phyloP scores from a whole-genome alignment of 495 filamentous ascomycete species.

The Aspergillus steynii region DNA sequence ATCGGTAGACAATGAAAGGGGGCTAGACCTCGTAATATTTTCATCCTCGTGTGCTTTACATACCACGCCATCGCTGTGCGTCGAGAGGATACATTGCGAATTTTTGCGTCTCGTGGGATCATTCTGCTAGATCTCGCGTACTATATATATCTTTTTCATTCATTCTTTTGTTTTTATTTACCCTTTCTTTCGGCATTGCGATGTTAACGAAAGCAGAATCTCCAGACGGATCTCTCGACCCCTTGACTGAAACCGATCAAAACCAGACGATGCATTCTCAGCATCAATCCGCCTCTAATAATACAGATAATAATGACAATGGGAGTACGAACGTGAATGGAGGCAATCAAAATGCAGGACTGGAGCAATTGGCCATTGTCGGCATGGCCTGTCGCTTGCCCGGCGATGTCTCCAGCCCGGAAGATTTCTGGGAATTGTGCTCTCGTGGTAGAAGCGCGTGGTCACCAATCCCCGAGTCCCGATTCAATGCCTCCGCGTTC shows the following conservation, averaged over 20 bases:
- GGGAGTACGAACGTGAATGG: not conserved
- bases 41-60: not conserved
- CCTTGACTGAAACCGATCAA: not conserved
- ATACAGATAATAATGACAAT: not conserved
- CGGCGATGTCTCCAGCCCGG: constrained; percentile 51
- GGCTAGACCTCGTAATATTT: not conserved
- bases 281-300: not conserved
- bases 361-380: constrained; percentile 45
- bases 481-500: not conserved
- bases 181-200: not conserved
- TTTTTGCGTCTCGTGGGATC: not conserved
- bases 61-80: not conserved
- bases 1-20: not conserved
- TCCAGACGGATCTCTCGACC: not conserved
- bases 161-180: not conserved
- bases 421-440: constrained; percentile 58
- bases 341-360: constrained; percentile 8
- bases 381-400: constrained; percentile 51
- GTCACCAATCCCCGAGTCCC: constrained; percentile 16
- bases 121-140: not conserved
- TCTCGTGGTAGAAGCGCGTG: constrained; percentile 29
- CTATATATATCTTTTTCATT: not conserved
- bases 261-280: not conserved
- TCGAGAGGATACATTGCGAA: not conserved
- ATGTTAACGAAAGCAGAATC: not conserved